A percentile compares a stretch with the other conserved stretches of the same genome.
These are phyloP conservation scores for Pinus taeda DNA, from an alignment of 75 land plant species.

Conservation along the genomic window DNA sequence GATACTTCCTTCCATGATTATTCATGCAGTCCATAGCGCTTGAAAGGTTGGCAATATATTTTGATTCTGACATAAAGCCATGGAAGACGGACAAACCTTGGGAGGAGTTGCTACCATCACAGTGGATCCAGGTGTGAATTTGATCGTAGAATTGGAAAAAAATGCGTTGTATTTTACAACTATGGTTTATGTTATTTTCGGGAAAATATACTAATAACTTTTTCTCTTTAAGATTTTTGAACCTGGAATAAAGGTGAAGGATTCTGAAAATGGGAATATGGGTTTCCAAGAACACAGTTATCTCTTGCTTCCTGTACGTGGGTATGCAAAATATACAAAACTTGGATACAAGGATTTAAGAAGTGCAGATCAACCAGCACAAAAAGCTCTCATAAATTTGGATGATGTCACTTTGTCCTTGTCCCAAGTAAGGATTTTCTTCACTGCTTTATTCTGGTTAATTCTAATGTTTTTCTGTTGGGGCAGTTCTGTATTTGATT, in stretches of 20 bases:
- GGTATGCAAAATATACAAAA: conserved; percentile 83
- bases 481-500: not conserved
- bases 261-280: conserved; percentile 24
- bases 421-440: conserved; percentile 63
- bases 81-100: conserved; percentile 77
- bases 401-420: conserved; percentile 91
- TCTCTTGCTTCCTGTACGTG: conserved; percentile 85
- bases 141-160: not conserved
- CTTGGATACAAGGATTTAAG: conserved; percentile 44
- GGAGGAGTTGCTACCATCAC: conserved; percentile 77
- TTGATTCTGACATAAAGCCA: conserved; percentile 77
- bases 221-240: conserved; percentile 62
- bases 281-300: conserved; percentile 49
- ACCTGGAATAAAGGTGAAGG: conserved; percentile 41
- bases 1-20: not conserved
- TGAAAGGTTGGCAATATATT: conserved; percentile 72
- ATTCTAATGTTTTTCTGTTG: not conserved
- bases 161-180: not conserved
- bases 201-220: not conserved
- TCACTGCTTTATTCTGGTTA: not conserved
- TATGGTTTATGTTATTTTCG: not conserved
- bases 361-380: conserved; percentile 54
- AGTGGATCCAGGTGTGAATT: conserved; percentile 78
- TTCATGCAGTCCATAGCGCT: conserved; percentile 85
- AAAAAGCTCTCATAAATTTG: conserved; percentile 75